phyloP scores from a whole-genome alignment of 306 rosid species.

The Casuarina cunninghamiana region DNA sequence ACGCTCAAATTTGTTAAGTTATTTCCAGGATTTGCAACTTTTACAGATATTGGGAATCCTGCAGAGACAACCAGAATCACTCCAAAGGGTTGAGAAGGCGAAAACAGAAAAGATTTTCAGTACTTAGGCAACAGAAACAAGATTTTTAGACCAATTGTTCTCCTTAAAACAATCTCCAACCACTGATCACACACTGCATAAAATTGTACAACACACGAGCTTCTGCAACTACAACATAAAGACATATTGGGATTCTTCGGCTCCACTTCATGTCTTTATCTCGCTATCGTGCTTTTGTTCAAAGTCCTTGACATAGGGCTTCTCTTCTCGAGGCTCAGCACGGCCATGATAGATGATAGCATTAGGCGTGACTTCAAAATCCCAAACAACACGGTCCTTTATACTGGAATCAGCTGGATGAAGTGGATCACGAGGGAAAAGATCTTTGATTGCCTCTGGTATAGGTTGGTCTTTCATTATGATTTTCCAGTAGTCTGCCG shows the following conservation, averaged over 20 bases:
- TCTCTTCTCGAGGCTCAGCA: constrained; percentile 19
- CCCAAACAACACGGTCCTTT: constrained; percentile 34
- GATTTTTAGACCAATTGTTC: background rate
- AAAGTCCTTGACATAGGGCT: constrained; percentile 18
- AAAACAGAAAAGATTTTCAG: too few species aligned
- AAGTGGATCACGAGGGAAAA: constrained; percentile 34
- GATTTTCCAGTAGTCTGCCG: constrained; percentile 60
- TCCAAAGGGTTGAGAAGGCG: too few species aligned
- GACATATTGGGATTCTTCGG: too few species aligned
- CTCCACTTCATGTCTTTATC: background rate
- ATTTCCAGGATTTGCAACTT: too few species aligned
- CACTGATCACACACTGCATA: background rate
- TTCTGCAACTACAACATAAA: background rate
- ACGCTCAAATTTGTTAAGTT: too few species aligned
- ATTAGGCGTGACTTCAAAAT: constrained; percentile 49
- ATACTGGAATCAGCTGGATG: constrained; percentile 21
- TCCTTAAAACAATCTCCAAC: background rate
- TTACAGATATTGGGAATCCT: too few species aligned
- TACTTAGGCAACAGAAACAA: background rate
- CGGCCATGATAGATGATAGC: constrained; percentile 51
- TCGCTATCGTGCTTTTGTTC: constrained; percentile 4
- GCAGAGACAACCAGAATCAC: too few species aligned
- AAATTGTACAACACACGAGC: background rate
- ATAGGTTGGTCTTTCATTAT: constrained; percentile 61
- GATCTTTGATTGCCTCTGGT: constrained; percentile 59